A percentile compares a stretch with the other conserved stretches of the same genome.
Conservation (phyloP, 2,329 filamentous ascomycete genomes). For the Botryotinia globosa region DNA sequence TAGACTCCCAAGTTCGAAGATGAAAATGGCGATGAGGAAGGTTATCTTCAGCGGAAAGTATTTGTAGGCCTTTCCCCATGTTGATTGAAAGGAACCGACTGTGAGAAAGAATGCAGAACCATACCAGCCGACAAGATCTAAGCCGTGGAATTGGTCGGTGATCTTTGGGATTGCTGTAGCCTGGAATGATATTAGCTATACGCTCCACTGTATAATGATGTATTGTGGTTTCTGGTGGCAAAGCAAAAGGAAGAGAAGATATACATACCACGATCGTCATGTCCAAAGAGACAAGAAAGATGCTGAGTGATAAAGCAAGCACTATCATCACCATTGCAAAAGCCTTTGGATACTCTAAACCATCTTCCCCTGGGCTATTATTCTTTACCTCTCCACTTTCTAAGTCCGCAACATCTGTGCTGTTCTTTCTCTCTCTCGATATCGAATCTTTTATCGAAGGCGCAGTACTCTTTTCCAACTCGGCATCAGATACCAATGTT, state of each 20-base stretch:
- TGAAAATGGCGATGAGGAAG: conserved; percentile 37
- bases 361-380: conserved; percentile 21
- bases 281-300: conserved; percentile 46
- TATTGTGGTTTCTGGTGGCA: background rate
- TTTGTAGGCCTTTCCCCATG: conserved; percentile 39
- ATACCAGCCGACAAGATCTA: conserved; percentile 55
- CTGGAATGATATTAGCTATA: background rate
- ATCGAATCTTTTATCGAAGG: conserved; percentile 26
- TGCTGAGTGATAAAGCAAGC: conserved; percentile 46
- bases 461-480: conserved; percentile 25
- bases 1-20: conserved; percentile 42
- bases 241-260: background rate
- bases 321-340: conserved; percentile 43
- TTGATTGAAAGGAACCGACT: conserved; percentile 40
- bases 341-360: conserved; percentile 34
- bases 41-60: conserved; percentile 39
- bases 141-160: conserved; percentile 50
- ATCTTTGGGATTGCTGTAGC: conserved; percentile 57
- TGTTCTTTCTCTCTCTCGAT: conserved; percentile 28
- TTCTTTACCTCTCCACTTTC: conserved; percentile 12
- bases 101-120: conserved; percentile 54
- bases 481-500: conserved; percentile 15
- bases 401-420: conserved; percentile 17
- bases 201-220: background rate
- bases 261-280: conserved; percentile 48